Conservation (phyloP, 345 rosid species). For the Crucihimalaya himalaica region DNA sequence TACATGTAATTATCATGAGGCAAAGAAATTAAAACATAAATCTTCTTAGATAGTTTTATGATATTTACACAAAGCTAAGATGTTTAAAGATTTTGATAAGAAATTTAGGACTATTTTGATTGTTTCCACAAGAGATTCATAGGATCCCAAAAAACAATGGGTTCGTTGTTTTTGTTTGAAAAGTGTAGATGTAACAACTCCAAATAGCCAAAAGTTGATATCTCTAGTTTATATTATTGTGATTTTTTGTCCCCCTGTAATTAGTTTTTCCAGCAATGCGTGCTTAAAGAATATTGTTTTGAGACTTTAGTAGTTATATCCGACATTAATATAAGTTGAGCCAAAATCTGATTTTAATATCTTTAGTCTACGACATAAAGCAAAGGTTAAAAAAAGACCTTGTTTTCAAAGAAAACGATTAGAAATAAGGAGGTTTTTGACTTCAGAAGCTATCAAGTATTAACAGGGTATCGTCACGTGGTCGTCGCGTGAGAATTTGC, state of each 20-base stretch:
- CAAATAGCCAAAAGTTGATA: conserved; percentile 21
- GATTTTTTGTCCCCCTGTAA: conserved; percentile 26
- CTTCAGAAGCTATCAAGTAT: not conserved
- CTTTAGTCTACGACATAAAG: conserved; percentile 9
- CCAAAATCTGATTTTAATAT: conserved; percentile 38
- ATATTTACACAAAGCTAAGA: not conserved
- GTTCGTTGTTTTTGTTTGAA: conserved; percentile 8
- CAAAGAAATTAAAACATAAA: no score
- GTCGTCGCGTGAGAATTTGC: conserved; percentile 26
- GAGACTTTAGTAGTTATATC: not conserved
- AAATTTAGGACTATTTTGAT: not conserved
- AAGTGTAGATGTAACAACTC: conserved; percentile 31
- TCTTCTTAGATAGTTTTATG: not conserved
- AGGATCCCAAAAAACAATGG: conserved; percentile 1
- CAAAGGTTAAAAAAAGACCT: not conserved
- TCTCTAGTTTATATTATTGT: conserved; percentile 11
- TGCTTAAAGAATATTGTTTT: conserved; percentile 9
- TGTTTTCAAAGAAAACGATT: conserved; percentile 1
- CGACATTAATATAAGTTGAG: conserved; percentile 11
- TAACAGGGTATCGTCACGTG: conserved; percentile 23
- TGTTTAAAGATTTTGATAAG: not conserved
- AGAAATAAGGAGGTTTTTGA: conserved; percentile 2
- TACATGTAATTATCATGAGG: not conserved
- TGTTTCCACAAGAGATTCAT: not conserved
- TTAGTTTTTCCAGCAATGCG: conserved; percentile 29